Evolutionary conservation across 768 basidiomycete species (phyloP), one percentile per base, ranked within the genome.

Genomic region (Sarcomyxa edulis): DNA sequence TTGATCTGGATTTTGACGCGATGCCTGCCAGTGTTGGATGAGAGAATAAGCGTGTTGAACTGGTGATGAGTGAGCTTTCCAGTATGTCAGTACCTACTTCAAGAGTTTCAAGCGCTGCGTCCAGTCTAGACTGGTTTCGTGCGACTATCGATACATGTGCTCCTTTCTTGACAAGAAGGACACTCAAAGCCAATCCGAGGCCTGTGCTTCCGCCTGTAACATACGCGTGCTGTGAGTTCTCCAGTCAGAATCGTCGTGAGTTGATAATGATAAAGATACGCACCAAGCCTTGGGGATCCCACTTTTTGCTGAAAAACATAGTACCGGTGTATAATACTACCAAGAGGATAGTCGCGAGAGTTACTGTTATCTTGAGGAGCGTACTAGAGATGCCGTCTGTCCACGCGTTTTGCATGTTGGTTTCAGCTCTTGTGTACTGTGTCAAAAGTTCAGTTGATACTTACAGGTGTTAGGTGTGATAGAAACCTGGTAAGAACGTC

Each of bases 141-240:
- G 90, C 91, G 7, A 94, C 83, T 43, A 94, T 89, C 6, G 86
- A 88, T 3, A 94, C 81, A 45, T 89, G 71, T 0, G 91, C 89
- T 0, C 93, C 92, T 42, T 66, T 67, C 43, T 65, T 61, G 10
- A 75, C 73, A 2, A 95, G 68, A 11, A 82, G 61, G 20, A 72
- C 66, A 1, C 90, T 84, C 6, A 94, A 63, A 0, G 78, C 72
- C 2, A 90, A 70, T 1, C 92, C 92, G 0, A 93, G 74, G 1
- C 92, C 92, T 10, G 79, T 68, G 28, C 81, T 84, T 3, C 87
- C 91, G 2, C 92, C 92, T 0, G 90, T 90, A 12, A 95, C 66
- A 54, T 90, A 89, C 59, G 80, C 78, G 48, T 92, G 87, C 92
- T 94, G 27, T 20, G 2, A 28, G 16, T 5, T 29, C 46, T 7